These are phyloP conservation scores for Sugiyamaella castrensis DNA, from an alignment of 1,139 yeast species.

Conservation along the genomic window DNA sequence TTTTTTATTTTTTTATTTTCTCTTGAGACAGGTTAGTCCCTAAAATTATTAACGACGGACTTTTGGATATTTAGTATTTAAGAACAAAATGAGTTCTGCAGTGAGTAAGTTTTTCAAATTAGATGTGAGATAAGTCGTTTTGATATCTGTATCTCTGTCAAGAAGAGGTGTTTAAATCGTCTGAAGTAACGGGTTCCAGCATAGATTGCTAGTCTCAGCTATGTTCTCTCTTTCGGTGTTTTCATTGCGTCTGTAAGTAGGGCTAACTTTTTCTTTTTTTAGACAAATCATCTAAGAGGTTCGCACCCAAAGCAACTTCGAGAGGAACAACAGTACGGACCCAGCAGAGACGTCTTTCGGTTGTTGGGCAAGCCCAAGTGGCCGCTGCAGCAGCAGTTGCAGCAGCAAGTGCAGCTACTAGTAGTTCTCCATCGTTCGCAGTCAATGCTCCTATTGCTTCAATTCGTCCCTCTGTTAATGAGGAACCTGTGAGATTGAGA, in stretches of 20 bases:
- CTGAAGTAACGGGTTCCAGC: conserved; percentile 4
- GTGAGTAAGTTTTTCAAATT: conserved; percentile 31
- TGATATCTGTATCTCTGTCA: neutral
- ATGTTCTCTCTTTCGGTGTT: no score
- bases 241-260: no score
- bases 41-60: no score
- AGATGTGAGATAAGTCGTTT: neutral
- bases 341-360: conserved; percentile 23
- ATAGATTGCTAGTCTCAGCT: no score
- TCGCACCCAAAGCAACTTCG: conserved; percentile 33
- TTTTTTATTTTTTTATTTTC: no score
- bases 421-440: neutral
- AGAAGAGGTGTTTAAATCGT: neutral
- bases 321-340: conserved; percentile 25
- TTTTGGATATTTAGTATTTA: no score
- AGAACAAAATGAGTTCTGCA: conserved; percentile 33
- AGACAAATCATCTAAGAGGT: conserved; percentile 32
- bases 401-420: conserved; percentile 8
- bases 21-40: no score
- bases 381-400: conserved; percentile 11
- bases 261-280: conserved; percentile 2
- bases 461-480: conserved; percentile 3
- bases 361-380: conserved; percentile 15
- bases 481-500: conserved; percentile 8
- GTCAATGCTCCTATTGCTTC: conserved; percentile 4